Evolutionary conservation across 78 protist species (phyloP).

Genomic region (Monocercomonoides exilis): DNA sequence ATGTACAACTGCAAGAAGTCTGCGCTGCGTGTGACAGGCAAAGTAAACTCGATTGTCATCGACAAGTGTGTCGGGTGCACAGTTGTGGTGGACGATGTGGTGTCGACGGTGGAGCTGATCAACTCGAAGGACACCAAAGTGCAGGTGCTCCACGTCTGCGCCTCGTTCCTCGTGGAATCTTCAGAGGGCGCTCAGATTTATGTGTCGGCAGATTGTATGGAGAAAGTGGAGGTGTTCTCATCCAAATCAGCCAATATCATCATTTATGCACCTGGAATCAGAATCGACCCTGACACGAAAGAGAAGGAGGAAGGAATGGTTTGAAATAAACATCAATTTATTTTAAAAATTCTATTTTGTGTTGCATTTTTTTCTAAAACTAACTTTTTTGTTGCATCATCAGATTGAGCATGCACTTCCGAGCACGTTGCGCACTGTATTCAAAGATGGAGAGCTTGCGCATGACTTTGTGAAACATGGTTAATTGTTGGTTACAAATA

Average conservation of each 20-base stretch:
- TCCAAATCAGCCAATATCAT: not conserved
- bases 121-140: not conserved
- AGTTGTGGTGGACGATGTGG: not conserved
- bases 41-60: not conserved
- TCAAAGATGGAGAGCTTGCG: no score
- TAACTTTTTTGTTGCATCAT: no score
- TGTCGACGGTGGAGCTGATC: not conserved
- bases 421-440: no score
- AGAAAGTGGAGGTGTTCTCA: not conserved
- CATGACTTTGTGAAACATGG: no score
- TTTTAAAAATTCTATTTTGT: no score
- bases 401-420: no score
- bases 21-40: not conserved
- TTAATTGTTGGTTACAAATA: no score
- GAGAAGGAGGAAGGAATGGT: not conserved
- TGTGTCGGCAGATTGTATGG: not conserved
- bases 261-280: not conserved
- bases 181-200: not conserved
- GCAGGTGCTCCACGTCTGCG: not conserved
- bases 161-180: not conserved
- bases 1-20: not conserved
- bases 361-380: no score
- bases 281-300: not conserved
- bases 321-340: no score
- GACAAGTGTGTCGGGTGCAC: not conserved